phyloP scores from a whole-genome alignment of 129 eudicot genomes.

The Erigeron canadensis region DNA sequence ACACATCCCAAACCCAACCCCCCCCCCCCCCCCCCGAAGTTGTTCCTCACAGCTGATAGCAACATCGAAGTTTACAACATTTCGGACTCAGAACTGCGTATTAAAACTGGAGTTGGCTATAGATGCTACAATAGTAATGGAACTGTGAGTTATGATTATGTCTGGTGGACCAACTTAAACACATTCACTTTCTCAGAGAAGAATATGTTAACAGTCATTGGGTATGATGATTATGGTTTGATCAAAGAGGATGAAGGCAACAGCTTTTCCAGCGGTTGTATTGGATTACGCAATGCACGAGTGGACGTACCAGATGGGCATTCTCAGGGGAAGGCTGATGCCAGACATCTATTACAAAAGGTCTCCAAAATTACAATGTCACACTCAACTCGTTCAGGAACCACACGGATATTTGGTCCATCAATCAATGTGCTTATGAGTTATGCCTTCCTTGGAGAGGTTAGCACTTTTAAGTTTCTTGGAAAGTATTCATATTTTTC shows the following conservation, averaged over 20 bases:
- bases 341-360: constrained; percentile 43
- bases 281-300: constrained; percentile 16
- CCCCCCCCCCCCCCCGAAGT: no score
- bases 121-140: not conserved
- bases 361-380: not conserved
- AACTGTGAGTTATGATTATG: not conserved
- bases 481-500: no score
- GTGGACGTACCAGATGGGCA: not conserved
- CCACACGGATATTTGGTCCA: not conserved
- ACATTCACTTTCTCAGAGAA: constrained; percentile 22
- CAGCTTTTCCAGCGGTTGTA: constrained; percentile 23
- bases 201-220: constrained; percentile 8
- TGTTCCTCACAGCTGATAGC: no score
- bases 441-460: constrained; percentile 45
- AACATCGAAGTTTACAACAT: no score
- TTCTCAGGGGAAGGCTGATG: constrained; percentile 42
- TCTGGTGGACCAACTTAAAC: not conserved
- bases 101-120: not conserved
- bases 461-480: not conserved
- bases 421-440: constrained; percentile 32
- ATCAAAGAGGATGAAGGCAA: not conserved
- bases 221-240: not conserved
- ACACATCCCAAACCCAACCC: no score
- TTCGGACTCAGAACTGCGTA: no score
- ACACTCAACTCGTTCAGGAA: not conserved